Evolutionary conservation across 1,284 basidiomycete species (phyloP).

Genomic region (Stygiomarasmius scandens): DNA sequence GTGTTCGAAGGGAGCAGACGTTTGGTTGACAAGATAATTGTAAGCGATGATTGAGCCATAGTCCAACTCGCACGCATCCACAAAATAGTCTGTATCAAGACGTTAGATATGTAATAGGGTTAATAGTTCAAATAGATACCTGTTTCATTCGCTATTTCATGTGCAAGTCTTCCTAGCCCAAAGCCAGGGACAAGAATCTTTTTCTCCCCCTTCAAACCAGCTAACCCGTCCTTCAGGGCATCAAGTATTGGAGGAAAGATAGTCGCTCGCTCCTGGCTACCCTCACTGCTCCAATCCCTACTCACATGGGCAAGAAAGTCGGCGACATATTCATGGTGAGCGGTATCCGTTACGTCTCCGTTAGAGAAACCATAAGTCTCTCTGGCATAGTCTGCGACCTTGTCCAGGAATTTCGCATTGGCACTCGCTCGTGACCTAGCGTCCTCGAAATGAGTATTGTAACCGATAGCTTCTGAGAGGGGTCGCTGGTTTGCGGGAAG

Average conservation of each 20-base stretch:
- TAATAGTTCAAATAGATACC: not conserved
- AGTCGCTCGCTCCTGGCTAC: constrained; percentile 48
- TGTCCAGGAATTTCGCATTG: not conserved
- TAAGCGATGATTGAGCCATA: constrained; percentile 65
- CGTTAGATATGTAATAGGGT: constrained; percentile 45
- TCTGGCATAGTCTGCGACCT: not conserved
- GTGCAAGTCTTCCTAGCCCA: constrained; percentile 64
- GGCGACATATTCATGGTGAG: constrained; percentile 32
- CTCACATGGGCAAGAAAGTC: constrained; percentile 68
- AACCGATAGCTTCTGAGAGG: not conserved
- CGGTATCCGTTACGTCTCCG: not conserved
- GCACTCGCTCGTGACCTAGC: not conserved
- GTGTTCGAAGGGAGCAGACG: constrained; percentile 46
- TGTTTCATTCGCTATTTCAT: constrained; percentile 47
- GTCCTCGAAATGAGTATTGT: not conserved
- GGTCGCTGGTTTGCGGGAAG: not conserved
- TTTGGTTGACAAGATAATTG: constrained; percentile 54
- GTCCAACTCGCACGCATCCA: constrained; percentile 56
- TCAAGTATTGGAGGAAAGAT: constrained; percentile 61
- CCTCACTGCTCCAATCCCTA: constrained; percentile 66
- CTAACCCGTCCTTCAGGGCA: constrained; percentile 31
- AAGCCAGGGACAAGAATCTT: constrained; percentile 64
- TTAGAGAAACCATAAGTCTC: not conserved
- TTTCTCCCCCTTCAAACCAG: constrained; percentile 28
- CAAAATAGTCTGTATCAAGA: constrained; percentile 57